Conservation (phyloP, 2,329 filamentous ascomycete genomes). For the Anthostomella pinea region DNA sequence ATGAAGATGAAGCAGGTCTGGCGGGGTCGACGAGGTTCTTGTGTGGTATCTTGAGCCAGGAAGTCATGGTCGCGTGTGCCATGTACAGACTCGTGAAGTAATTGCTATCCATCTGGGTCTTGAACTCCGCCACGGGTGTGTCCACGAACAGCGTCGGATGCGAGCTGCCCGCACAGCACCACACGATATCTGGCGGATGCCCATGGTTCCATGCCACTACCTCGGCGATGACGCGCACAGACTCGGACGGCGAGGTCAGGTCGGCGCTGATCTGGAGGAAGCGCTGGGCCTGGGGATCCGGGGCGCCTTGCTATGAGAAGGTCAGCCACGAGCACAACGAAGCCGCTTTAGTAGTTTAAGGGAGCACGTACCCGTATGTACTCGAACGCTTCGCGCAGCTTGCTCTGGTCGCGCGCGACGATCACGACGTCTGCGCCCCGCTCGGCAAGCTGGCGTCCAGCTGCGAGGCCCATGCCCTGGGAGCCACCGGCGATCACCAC, state of each 20-base stretch:
- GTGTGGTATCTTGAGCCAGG: conserved; percentile 24
- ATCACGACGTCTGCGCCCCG: conserved; percentile 69
- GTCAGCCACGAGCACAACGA: too few species aligned
- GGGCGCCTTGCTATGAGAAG: conserved; percentile 43
- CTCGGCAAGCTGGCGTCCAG: conserved; percentile 58
- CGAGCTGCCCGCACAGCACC: conserved; percentile 63
- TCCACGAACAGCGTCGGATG: conserved; percentile 44
- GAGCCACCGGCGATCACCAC: conserved; percentile 69
- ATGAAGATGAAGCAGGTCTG: background rate
- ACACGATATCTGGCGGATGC: conserved; percentile 61
- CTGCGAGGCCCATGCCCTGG: conserved; percentile 64
- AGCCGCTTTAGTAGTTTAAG: too few species aligned
- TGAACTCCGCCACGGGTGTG: conserved; percentile 32
- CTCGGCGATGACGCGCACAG: conserved; percentile 55
- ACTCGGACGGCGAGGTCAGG: conserved; percentile 55
- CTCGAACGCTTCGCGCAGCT: conserved; percentile 55
- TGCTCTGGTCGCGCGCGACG: conserved; percentile 59
- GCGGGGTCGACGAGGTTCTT: background rate
- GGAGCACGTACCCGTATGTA: conserved; percentile 56
- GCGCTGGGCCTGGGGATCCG: conserved; percentile 50
- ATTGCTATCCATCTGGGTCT: conserved; percentile 37
- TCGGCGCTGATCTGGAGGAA: conserved; percentile 67
- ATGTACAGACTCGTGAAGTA: conserved; percentile 40
- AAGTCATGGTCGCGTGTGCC: conserved; percentile 33
- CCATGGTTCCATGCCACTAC: conserved; percentile 59